Conservation (phyloP, 139 green algal genomes). For the Coccomyxa sp. region DNA sequence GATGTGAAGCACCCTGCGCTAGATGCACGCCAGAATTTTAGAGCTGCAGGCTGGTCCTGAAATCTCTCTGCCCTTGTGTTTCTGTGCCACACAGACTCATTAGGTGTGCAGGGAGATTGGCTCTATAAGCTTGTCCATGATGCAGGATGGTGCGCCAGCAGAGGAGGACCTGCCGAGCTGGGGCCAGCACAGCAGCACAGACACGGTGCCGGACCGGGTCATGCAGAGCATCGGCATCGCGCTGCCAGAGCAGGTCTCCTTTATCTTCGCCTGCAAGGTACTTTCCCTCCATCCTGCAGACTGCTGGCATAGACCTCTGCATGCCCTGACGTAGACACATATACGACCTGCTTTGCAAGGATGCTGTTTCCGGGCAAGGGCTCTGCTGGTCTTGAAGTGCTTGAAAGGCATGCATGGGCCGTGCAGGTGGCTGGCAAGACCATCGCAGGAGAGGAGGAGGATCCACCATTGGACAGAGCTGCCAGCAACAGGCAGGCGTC, state of each 20-base stretch:
- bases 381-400: background rate
- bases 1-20: too few species aligned
- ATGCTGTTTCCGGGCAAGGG: background rate
- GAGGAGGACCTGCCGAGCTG: constrained; percentile 92
- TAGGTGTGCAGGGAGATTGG: background rate
- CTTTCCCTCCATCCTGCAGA: background rate
- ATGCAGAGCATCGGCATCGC: constrained; percentile 34
- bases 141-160: constrained; percentile 78
- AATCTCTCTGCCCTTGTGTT: background rate
- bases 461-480: too few species aligned
- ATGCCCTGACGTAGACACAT: background rate
- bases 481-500: background rate
- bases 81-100: too few species aligned
- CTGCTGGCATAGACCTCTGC: background rate
- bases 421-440: background rate
- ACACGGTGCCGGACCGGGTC: constrained; percentile 75
- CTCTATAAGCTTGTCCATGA: background rate
- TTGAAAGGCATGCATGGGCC: too few species aligned
- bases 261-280: constrained; percentile 84
- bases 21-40: too few species aligned
- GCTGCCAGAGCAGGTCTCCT: constrained; percentile 58
- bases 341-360: background rate
- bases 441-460: background rate
- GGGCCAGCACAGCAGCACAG: constrained; percentile 75
- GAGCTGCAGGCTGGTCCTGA: background rate